Evolutionary conservation across 352 stramenopile genomes (phyloP).

Genomic region (Pilasporangium apinafurcum): DNA sequence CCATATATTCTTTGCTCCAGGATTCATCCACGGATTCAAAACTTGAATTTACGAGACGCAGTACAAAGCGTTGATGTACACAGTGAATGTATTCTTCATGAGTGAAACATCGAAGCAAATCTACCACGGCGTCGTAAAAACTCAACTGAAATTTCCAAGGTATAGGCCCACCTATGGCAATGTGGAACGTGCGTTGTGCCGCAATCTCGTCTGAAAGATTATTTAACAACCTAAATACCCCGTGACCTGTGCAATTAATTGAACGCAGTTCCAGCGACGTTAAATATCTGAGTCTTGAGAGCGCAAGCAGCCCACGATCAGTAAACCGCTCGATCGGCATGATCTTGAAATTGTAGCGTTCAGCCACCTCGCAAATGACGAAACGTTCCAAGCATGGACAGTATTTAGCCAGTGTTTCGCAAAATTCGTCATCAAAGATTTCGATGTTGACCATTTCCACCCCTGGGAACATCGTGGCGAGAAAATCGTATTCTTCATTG

Average conservation of each 20-base stretch:
- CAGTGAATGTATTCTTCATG: slow-evolving; percentile 14
- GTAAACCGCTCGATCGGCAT: slow-evolving; percentile 24
- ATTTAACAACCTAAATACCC: slow-evolving; percentile 29
- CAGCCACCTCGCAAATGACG: slow-evolving; percentile 15
- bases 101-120: slow-evolving; percentile 14
- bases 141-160: slow-evolving; percentile 6
- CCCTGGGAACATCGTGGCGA: slow-evolving; percentile 12
- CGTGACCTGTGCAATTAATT: slow-evolving; percentile 24
- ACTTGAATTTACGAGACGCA: slow-evolving; percentile 20
- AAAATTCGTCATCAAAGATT: slow-evolving; percentile 38
- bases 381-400: slow-evolving; percentile 25
- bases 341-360: slow-evolving; percentile 12
- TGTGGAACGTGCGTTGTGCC: slow-evolving; percentile 21
- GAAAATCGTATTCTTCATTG: slow-evolving; percentile 14
- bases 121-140: slow-evolving; percentile 27
- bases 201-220: slow-evolving; percentile 10
- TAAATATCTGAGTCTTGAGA: slow-evolving; percentile 22
- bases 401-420: slow-evolving; percentile 4
- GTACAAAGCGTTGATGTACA: slow-evolving; percentile 18
- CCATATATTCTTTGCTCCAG: slow-evolving; percentile 34
- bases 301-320: slow-evolving; percentile 15
- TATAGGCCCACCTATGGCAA: slow-evolving; percentile 10
- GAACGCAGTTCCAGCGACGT: slow-evolving; percentile 17
- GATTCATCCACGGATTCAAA: slow-evolving; percentile 13
- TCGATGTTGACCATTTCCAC: slow-evolving; percentile 19